Base-by-base conservation (phyloP, 169 alveolate genomes). In the Besnoitia besnoiti region DNA sequence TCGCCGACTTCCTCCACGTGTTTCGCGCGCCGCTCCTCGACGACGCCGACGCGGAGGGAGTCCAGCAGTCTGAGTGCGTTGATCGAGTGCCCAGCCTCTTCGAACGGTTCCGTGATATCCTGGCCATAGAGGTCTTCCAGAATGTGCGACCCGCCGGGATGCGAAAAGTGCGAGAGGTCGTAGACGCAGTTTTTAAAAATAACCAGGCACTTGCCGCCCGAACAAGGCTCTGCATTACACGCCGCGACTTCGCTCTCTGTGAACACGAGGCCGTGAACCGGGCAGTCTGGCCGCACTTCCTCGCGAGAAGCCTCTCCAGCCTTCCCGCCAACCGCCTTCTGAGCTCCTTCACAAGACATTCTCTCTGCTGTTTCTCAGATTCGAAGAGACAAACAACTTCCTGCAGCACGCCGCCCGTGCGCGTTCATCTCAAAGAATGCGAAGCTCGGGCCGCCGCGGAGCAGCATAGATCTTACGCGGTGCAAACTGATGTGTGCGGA, bases 131-230 rank as follows among this genome's bases (percentile, higher is more conserved):
- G n/a, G 16, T 50, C 77, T 30, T 59, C 27, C 59, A 85, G 55
- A 33, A 85, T 4, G 19, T 51, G 73, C 16, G 46, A 5, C 35
- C 91, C 91, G 7, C 91, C 91, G 35, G 91, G 91, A 55, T 85
- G 91, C 24, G 33, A 27, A 37, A 85, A 85, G 47, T 24, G 7
- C 50, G 37, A 0, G 33, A 85, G 55, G 39, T 42, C 55, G 80
- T 51, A 55, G 59, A 85, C 91, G 55, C 62, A 55, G 55, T 33
- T 37, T 40, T 35, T 0, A 35, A 33, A 35, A 12, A 39, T 55
- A 51, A 85, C 91, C 40, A 85, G 21, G 35, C 61, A 73, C 39
- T 8, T 2, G n/a, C 46, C 46, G 30, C 82, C 82, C 2, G 82
- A 73, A 8, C 82, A 7, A 21, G 82, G 82, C 24, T n/a, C 46